Percentiles rank a stretch among this genome's conserved stretches.
Conservation (phyloP, 2,329 filamentous ascomycete species). For the Trichoderma atrobrunneum region DNA sequence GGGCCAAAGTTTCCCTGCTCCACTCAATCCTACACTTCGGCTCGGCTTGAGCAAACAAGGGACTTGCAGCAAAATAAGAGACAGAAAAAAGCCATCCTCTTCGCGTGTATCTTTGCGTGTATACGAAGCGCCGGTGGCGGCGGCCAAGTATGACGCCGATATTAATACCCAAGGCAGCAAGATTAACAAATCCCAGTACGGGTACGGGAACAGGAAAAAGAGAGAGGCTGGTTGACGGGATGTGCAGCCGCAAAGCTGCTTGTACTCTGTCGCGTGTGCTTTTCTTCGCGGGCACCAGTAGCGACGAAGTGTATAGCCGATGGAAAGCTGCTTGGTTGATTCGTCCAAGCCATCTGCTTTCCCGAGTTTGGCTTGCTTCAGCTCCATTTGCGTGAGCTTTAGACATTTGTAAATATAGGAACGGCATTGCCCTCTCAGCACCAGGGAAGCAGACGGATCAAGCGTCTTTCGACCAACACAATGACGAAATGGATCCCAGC, state of each 20-base stretch:
- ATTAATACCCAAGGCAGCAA: neutral
- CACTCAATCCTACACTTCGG: neutral
- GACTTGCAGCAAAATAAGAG: neutral
- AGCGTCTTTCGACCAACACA: neutral
- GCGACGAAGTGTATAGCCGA: neutral
- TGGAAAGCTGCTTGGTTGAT: neutral
- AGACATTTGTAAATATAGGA: neutral
- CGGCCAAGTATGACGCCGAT: neutral
- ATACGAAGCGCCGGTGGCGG: conserved; percentile 1
- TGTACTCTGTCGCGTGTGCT: neutral
- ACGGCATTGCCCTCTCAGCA: neutral
- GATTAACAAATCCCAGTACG: neutral
- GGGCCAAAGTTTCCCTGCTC: conserved; percentile 2
- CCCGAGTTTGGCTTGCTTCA: neutral
- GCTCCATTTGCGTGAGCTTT: neutral
- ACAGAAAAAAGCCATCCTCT: neutral
- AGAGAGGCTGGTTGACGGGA: neutral
- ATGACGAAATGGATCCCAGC: neutral
- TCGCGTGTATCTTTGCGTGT: neutral
- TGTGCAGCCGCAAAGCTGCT: neutral
- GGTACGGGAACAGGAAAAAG: neutral
- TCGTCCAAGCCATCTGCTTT: too few relatives aligned
- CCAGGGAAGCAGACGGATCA: neutral
- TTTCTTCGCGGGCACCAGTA: neutral
- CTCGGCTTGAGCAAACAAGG: conserved; percentile 11